Evolutionary conservation across 768 basidiomycete species (phyloP), one percentile per base, ranked within the genome.

Genomic region (Amyloporia xantha): DNA sequence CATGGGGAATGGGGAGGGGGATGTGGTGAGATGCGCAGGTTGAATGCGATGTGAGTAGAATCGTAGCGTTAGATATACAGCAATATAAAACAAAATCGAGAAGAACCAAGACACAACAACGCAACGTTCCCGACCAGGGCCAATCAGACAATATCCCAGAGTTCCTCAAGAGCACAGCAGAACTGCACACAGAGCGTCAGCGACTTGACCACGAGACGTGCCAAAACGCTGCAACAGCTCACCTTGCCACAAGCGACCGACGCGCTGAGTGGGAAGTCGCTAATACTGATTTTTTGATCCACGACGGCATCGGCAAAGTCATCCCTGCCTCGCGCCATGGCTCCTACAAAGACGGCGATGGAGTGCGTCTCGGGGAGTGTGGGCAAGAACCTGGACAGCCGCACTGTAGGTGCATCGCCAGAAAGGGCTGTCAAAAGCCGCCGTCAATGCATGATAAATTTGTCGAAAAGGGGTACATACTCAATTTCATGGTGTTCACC

Each of bases 231-330:
- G 9, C 7, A 15, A 15, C 27, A n/a, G 56, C 84, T 57, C 60
- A 95, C 94, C 81, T 97, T 97, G 52, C 95, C 95, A 61, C 95
- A 98, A 17, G 95, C 94, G 23, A 97, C 94, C 45, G 85, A 84
- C 21, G 93, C 93, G 60, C 91, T 94, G 41, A 96, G 69, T 2
- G 91, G 79, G 68, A 94, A 99, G 59, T 96, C 84, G 59, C 90
- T 93, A 67, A 99, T 91, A 54, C 90, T 82, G 59, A 98, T 92
- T 71, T 99, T 99, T 68, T 95, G 84, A 62, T 99, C 96, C 0
- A 97, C 88, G 56, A 88, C 72, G 20, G 79, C 86, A 67, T 99
- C 96, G 12, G 96, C 96, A 71, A 99, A 99, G 69, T 95, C 91
- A 57, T 99, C 96, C 44, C 79, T 82, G 10, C 95, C 95, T 50